phyloP scores from a whole-genome alignment of 192 early-diverging fungal species.

The Jimgerdemannia lactiflua region DNA sequence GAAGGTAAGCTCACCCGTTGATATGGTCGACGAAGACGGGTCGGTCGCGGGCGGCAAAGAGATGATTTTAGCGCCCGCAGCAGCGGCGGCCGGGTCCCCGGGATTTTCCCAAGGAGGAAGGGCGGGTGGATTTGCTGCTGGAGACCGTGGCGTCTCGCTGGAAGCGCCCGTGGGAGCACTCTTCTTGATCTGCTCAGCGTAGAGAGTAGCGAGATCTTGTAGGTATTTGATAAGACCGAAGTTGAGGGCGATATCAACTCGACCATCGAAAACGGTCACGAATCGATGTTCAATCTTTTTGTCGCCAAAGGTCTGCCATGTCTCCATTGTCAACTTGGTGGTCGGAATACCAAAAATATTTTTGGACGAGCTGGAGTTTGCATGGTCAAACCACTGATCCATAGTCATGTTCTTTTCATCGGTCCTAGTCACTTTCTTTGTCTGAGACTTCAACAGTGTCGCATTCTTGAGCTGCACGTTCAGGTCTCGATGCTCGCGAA shows the following conservation, averaged over 20 bases:
- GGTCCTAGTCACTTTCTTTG: constrained; percentile 16
- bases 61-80: not conserved
- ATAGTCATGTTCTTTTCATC: constrained; percentile 7
- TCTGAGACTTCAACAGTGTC: constrained; percentile 28
- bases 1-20: not conserved
- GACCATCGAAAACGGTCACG: constrained; percentile 31
- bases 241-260: constrained; percentile 44
- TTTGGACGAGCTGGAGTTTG: constrained; percentile 2
- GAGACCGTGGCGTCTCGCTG: not conserved
- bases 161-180: constrained; percentile 12
- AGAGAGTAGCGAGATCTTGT: constrained; percentile 22
- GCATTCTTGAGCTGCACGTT: constrained; percentile 19
- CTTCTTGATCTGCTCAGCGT: not conserved
- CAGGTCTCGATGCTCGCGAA: constrained; percentile 16
- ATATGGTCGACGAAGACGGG: not conserved
- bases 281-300: constrained; percentile 34
- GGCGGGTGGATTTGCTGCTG: not conserved
- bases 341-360: constrained; percentile 38
- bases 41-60: not conserved
- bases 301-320: constrained; percentile 8
- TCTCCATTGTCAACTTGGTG: constrained; percentile 36
- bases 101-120: not conserved
- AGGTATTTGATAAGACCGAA: constrained; percentile 41
- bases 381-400: constrained; percentile 26
- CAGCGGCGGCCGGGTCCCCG: not conserved